Conservation (phyloP, 306 rosid genomes). For the Cucumis hystrix region DNA sequence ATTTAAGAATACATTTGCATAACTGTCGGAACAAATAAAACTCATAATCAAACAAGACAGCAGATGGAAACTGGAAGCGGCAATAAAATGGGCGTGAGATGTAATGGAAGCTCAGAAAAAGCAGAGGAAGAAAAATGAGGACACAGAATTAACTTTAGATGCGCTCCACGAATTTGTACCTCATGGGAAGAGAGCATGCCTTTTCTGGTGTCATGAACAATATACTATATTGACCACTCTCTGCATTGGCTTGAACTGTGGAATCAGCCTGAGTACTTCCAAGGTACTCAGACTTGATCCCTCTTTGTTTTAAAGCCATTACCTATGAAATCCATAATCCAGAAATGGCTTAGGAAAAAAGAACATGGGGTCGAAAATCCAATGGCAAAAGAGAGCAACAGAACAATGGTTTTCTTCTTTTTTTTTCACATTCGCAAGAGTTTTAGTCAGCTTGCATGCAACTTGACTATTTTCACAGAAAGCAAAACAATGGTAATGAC, state of each 20-base stretch:
- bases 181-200: constrained; percentile 57
- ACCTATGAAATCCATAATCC: constrained; percentile 26
- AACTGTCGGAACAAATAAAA: not conserved
- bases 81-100: not conserved
- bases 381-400: not conserved
- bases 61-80: not conserved
- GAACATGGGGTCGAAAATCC: not conserved
- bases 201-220: constrained; percentile 89
- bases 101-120: not conserved
- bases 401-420: not conserved
- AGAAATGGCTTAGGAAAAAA: not conserved
- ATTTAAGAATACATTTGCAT: not conserved
- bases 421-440: not conserved
- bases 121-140: not conserved
- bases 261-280: constrained; percentile 69
- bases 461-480: not conserved
- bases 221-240: constrained; percentile 62
- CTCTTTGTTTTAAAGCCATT: constrained; percentile 79
- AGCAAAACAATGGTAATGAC: not conserved
- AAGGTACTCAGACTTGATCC: constrained; percentile 72
- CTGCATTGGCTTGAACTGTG: constrained; percentile 59
- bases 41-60: not conserved
- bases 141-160: not conserved
- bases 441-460: not conserved
- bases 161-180: constrained; percentile 24